A percentile compares a stretch with the other conserved stretches of the same genome.
Evolutionary conservation across 129 eudicot genomes (phyloP).

Genomic region (Flaveria trinervia): DNA sequence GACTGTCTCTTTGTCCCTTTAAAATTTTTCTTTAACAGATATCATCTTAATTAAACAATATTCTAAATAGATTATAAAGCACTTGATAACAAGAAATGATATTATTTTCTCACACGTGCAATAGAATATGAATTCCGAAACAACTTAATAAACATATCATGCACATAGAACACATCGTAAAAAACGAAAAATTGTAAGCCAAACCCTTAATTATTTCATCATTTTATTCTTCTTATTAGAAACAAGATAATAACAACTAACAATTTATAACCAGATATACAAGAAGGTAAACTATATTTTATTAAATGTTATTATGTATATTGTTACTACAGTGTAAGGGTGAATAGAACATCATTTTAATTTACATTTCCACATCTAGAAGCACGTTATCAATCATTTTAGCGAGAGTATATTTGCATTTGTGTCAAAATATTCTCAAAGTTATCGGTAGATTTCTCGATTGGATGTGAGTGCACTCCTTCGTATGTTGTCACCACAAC

Average conservation of each 20-base stretch:
- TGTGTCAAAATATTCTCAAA: slow-evolving; percentile 70
- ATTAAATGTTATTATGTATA: slow-evolving; percentile 1
- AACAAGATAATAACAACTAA: not conserved
- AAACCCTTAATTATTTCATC: not conserved
- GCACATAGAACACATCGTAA: slow-evolving; percentile 22
- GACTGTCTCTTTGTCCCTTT: too few relatives aligned
- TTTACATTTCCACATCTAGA: not conserved
- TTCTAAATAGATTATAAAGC: too few relatives aligned
- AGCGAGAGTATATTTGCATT: slow-evolving; percentile 65
- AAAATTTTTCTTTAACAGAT: too few relatives aligned
- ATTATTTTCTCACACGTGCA: not conserved
- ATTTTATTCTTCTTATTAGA: not conserved
- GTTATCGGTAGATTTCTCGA: slow-evolving; percentile 72
- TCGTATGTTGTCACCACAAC: slow-evolving; percentile 80
- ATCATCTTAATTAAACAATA: too few relatives aligned
- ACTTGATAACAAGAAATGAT: too few relatives aligned
- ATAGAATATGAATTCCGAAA: slow-evolving; percentile 7
- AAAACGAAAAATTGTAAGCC: slow-evolving; percentile 12
- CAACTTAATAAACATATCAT: not conserved
- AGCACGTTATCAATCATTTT: not conserved
- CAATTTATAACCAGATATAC: not conserved
- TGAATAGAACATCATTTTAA: not conserved
- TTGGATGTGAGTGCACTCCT: slow-evolving; percentile 77
- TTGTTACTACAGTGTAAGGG: not conserved
- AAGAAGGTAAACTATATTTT: slow-evolving; percentile 2